Conservation (phyloP, 495 filamentous ascomycete genomes). For the Hypoxylon subgilvum region DNA sequence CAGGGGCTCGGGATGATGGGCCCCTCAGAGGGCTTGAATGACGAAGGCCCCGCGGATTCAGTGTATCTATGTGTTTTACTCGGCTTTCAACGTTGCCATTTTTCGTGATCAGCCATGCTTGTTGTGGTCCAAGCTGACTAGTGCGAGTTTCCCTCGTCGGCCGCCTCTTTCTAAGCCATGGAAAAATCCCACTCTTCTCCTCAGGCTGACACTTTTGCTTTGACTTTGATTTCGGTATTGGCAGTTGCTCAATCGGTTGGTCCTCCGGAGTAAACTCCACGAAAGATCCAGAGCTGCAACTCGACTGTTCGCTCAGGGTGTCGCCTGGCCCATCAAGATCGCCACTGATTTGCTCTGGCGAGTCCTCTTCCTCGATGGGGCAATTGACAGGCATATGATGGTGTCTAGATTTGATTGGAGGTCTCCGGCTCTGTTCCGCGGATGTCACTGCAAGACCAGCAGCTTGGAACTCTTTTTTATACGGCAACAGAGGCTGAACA, state of each 20-base stretch:
- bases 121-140: neutral
- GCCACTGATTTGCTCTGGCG: neutral
- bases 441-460: constrained; percentile 60
- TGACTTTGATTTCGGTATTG: constrained; percentile 9
- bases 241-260: constrained; percentile 16
- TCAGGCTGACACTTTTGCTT: constrained; percentile 15
- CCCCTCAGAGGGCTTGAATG: neutral
- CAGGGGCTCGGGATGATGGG: neutral
- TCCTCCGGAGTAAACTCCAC: constrained; percentile 40
- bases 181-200: constrained; percentile 27
- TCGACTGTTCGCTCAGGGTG: constrained; percentile 3
- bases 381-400: neutral
- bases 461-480: constrained; percentile 50
- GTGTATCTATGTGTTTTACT: constrained; percentile 4
- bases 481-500: constrained; percentile 53
- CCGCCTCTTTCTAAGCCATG: constrained; percentile 39
- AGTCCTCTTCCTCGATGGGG: constrained; percentile 9
- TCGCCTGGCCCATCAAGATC: constrained; percentile 22
- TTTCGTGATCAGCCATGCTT: neutral
- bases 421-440: constrained; percentile 44
- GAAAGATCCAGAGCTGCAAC: constrained; percentile 33
- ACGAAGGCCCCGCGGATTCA: neutral
- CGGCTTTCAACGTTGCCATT: constrained; percentile 4
- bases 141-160: constrained; percentile 1
- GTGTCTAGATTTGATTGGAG: constrained; percentile 6